A percentile compares a stretch with the other conserved stretches of the same genome.
These are phyloP conservation scores for Sporothrix pseudoabietina DNA, from an alignment of 2,329 filamentous ascomycete genomes.

Conservation along the genomic window DNA sequence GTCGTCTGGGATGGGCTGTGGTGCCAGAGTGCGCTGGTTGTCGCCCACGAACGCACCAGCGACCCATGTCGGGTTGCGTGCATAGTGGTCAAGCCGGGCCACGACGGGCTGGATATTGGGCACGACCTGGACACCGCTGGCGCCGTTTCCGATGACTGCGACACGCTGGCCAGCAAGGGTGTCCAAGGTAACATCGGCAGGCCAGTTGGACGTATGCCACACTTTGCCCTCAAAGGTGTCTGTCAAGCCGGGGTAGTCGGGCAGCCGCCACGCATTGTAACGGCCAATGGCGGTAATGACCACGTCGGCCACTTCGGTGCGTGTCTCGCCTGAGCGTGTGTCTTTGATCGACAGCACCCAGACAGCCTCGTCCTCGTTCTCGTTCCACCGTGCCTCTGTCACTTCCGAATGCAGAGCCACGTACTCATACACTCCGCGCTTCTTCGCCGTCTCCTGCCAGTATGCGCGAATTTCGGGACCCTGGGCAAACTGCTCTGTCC, in stretches of 20 bases:
- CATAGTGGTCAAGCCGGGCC: conserved; percentile 43
- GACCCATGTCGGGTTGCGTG: background rate
- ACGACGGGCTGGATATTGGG: conserved; percentile 52
- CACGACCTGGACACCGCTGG: conserved; percentile 54
- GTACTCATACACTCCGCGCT: background rate
- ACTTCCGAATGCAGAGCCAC: conserved; percentile 52
- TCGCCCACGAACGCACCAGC: background rate
- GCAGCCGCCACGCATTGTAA: conserved; percentile 57
- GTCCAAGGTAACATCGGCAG: conserved; percentile 42
- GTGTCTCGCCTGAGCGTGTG: conserved; percentile 43
- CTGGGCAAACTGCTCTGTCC: conserved; percentile 9
- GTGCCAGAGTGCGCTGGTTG: background rate
- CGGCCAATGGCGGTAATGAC: conserved; percentile 64
- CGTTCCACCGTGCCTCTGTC: conserved; percentile 55
- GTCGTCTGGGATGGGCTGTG: background rate
- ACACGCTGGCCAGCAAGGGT: conserved; percentile 49
- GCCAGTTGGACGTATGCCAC: conserved; percentile 60
- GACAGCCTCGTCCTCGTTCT: conserved; percentile 48
- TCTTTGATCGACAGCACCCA: conserved; percentile 44
- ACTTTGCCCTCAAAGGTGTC: conserved; percentile 53
- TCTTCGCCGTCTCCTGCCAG: conserved; percentile 12
- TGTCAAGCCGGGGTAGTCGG: conserved; percentile 53
- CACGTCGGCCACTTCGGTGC: conserved; percentile 56
- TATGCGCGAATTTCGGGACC: conserved; percentile 10
- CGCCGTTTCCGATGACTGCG: conserved; percentile 57